Evolutionary conservation across 2,329 filamentous ascomycete species (phyloP).

Genomic region (Pleoardoris graminearum): DNA sequence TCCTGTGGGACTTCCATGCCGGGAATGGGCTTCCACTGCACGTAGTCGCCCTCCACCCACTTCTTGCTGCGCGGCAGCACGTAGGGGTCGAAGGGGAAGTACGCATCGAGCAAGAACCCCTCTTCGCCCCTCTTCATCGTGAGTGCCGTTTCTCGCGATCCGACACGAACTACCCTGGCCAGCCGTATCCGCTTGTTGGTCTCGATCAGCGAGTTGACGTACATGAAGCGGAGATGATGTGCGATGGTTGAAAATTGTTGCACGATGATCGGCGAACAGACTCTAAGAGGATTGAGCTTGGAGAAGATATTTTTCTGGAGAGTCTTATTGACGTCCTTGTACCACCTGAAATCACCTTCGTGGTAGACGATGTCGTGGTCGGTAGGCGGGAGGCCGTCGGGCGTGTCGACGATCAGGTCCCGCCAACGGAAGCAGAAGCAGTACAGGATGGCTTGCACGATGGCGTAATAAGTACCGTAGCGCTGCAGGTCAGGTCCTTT

Average conservation of each 20-base stretch:
- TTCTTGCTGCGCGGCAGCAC: slow-evolving; percentile 82
- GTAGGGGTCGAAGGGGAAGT: slow-evolving; percentile 98
- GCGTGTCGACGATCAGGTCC: slow-evolving; percentile 71
- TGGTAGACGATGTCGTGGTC: slow-evolving; percentile 62
- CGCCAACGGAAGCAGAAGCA: slow-evolving; percentile 99
- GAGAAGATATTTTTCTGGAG: slow-evolving; percentile 80
- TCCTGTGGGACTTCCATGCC: slow-evolving; percentile 49
- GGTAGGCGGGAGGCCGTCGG: slow-evolving; percentile 48
- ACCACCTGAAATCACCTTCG: slow-evolving; percentile 77
- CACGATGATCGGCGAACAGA: slow-evolving; percentile 89
- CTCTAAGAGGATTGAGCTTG: slow-evolving; percentile 90
- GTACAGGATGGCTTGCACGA: slow-evolving; percentile 87
- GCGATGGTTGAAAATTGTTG: slow-evolving; percentile 88
- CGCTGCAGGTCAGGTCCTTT: slow-evolving; percentile 82
- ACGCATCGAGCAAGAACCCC: slow-evolving; percentile 84
- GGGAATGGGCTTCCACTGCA: slow-evolving; percentile 43
- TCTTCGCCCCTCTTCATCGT: slow-evolving; percentile 68
- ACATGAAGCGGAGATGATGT: slow-evolving; percentile 83
- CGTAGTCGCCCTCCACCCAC: slow-evolving; percentile 71
- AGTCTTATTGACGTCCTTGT: slow-evolving; percentile 71
- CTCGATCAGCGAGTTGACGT: slow-evolving; percentile 85
- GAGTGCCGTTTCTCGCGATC: slow-evolving; percentile 60
- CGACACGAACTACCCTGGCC: slow-evolving; percentile 55
- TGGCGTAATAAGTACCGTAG: slow-evolving; percentile 83
- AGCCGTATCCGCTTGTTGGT: slow-evolving; percentile 89